A percentile compares a stretch with the other conserved stretches of the same genome.
Conservation (phyloP, 495 filamentous ascomycete species). For the Cercophora scortea region DNA sequence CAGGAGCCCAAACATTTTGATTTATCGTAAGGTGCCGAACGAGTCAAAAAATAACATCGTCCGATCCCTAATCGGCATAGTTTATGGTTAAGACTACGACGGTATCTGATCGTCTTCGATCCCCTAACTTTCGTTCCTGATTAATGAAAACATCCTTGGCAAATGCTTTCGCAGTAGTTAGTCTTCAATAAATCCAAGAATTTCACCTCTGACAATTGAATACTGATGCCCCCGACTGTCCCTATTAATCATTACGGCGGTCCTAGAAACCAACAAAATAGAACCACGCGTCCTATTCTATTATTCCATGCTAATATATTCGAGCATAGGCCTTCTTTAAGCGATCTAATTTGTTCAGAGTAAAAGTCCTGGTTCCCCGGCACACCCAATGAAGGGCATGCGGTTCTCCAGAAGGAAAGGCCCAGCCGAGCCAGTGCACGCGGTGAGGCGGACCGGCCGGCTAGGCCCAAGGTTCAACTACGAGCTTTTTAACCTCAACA, state of each 20-base stretch:
- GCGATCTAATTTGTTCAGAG: conserved; percentile 66
- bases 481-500: conserved; percentile 31
- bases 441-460: conserved; percentile 56
- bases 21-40: conserved; percentile 64
- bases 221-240: neutral
- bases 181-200: conserved; percentile 67
- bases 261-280: neutral
- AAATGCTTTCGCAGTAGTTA: conserved; percentile 46
- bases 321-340: conserved; percentile 67
- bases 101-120: conserved; percentile 71
- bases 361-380: conserved; percentile 61
- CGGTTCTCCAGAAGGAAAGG: conserved; percentile 57
- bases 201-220: conserved; percentile 56
- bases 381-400: conserved; percentile 59
- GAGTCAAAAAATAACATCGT: conserved; percentile 62
- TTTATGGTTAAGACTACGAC: conserved; percentile 73
- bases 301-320: conserved; percentile 72
- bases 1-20: conserved; percentile 70
- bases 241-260: neutral
- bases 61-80: conserved; percentile 67
- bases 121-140: conserved; percentile 70
- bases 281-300: conserved; percentile 35
- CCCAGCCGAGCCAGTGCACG: conserved; percentile 54
- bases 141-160: conserved; percentile 71
- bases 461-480: conserved; percentile 32